Percentiles rank a stretch among this genome's conserved stretches.
phyloP scores from a whole-genome alignment of 768 basidiomycete species.

The Chalciporus piperatus region DNA sequence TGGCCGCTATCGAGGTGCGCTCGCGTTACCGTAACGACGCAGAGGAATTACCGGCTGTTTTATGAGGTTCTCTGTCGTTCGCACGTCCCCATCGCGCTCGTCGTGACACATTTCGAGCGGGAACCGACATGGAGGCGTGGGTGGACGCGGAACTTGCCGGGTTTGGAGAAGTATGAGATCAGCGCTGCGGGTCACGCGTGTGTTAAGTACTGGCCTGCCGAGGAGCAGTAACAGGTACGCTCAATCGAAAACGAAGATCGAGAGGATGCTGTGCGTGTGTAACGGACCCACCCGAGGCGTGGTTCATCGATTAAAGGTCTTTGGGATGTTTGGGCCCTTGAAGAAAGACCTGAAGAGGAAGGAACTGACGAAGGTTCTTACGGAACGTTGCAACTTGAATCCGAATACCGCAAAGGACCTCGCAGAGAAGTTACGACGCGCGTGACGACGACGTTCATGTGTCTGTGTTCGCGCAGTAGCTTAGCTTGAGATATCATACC shows the following conservation, averaged over 20 bases:
- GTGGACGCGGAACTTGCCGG: slow-evolving; percentile 27
- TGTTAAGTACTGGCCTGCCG: slow-evolving; percentile 27
- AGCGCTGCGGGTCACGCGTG: slow-evolving; percentile 29
- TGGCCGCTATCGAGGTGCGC: slow-evolving; percentile 26
- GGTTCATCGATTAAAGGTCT: slow-evolving; percentile 21
- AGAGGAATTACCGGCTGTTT: no score
- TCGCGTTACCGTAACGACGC: no score
- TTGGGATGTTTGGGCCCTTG: slow-evolving; percentile 13
- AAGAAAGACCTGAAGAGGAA: slow-evolving; percentile 18
- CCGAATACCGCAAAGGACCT: slow-evolving; percentile 16
- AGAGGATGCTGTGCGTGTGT: slow-evolving; percentile 13
- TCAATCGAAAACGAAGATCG: slow-evolving; percentile 14
- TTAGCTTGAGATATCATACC: no score
- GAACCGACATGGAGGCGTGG: slow-evolving; percentile 32
- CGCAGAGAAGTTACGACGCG: slow-evolving; percentile 6
- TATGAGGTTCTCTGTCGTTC: slow-evolving; percentile 37
- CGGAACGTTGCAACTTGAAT: slow-evolving; percentile 25
- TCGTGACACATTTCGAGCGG: slow-evolving; percentile 39
- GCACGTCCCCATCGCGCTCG: slow-evolving; percentile 27
- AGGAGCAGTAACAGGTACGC: slow-evolving; percentile 18
- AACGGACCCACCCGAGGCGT: slow-evolving; percentile 19
- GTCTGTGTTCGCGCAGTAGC: no score
- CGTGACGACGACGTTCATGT: no score
- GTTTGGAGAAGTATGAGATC: slow-evolving; percentile 23
- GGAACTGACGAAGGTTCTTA: slow-evolving; percentile 15